Evolutionary conservation across 148 eudicot genomes (phyloP).

Genomic region (Gaultheria prostrata): DNA sequence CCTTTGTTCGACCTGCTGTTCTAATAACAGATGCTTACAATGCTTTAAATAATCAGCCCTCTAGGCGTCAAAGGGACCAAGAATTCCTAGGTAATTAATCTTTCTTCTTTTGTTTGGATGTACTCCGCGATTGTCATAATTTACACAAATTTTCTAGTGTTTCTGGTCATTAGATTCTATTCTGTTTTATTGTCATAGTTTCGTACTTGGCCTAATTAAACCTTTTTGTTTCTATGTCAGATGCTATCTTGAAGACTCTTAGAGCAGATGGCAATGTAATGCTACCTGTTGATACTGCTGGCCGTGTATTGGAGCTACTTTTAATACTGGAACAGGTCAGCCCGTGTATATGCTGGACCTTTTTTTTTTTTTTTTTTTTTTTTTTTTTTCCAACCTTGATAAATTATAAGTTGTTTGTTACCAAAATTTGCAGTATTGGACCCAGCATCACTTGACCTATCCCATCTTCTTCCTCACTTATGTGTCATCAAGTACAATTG

Average conservation of each 20-base stretch:
- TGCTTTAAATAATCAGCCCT: conserved; percentile 85
- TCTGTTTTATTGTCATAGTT: background rate
- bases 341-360: background rate
- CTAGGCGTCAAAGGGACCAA: conserved; percentile 93
- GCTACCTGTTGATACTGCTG: conserved; percentile 95
- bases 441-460: conserved; percentile 76
- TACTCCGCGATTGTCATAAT: background rate
- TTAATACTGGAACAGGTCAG: conserved; percentile 85
- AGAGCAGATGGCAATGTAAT: conserved; percentile 80
- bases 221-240: conserved; percentile 31
- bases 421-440: conserved; percentile 80
- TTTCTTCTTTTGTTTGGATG: background rate
- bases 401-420: conserved; percentile 12
- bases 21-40: conserved; percentile 94
- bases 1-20: conserved; percentile 95
- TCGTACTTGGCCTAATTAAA: background rate
- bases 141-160: background rate
- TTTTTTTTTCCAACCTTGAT: background rate
- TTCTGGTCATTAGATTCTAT: background rate
- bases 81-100: conserved; percentile 67
- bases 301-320: conserved; percentile 79
- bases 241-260: conserved; percentile 63
- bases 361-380: background rate
- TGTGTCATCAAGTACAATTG: conserved; percentile 89
- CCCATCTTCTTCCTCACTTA: conserved; percentile 92